Conservation (phyloP, 495 filamentous ascomycete species). For the Lentithecium fluviatile region DNA sequence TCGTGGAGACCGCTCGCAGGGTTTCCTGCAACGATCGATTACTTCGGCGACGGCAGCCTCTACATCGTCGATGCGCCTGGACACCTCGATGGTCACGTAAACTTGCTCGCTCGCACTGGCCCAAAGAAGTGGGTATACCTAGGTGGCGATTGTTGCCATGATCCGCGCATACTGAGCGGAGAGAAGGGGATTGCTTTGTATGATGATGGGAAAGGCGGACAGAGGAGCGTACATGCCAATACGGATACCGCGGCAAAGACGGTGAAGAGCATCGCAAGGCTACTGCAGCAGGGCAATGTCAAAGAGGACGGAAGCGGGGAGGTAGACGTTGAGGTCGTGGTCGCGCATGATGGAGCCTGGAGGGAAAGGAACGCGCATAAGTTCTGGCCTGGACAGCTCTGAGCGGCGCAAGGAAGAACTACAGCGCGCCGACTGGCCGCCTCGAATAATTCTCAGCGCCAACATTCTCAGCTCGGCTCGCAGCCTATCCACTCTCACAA, state of each 20-base stretch:
- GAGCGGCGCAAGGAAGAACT: background rate
- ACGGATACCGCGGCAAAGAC: slow-evolving; percentile 35
- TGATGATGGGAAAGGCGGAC: slow-evolving; percentile 33
- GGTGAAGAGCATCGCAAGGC: slow-evolving; percentile 33
- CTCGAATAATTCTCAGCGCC: too few species aligned
- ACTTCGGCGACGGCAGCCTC: slow-evolving; percentile 40
- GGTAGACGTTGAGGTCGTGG: slow-evolving; percentile 41
- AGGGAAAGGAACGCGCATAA: slow-evolving; percentile 37
- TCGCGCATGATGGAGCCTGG: slow-evolving; percentile 43
- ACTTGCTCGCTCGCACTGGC: slow-evolving; percentile 39
- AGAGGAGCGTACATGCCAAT: slow-evolving; percentile 42
- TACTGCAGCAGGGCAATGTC: slow-evolving; percentile 28
- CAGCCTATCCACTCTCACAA: too few species aligned
- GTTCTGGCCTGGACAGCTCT: slow-evolving; percentile 30
- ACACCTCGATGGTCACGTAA: slow-evolving; percentile 42
- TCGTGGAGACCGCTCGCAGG: slow-evolving; percentile 38
- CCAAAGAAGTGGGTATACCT: slow-evolving; percentile 41
- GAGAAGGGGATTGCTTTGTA: slow-evolving; percentile 42
- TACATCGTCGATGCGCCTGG: slow-evolving; percentile 43
- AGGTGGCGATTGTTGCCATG: slow-evolving; percentile 44
- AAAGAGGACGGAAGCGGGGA: slow-evolving; percentile 18
- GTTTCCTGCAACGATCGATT: slow-evolving; percentile 39
- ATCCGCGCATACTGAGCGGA: slow-evolving; percentile 39
- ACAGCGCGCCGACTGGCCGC: too few species aligned
- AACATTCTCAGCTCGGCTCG: too few species aligned